Base-by-base conservation (phyloP, 208 protist species). In the Trypanosomatidae sp. region DNA sequence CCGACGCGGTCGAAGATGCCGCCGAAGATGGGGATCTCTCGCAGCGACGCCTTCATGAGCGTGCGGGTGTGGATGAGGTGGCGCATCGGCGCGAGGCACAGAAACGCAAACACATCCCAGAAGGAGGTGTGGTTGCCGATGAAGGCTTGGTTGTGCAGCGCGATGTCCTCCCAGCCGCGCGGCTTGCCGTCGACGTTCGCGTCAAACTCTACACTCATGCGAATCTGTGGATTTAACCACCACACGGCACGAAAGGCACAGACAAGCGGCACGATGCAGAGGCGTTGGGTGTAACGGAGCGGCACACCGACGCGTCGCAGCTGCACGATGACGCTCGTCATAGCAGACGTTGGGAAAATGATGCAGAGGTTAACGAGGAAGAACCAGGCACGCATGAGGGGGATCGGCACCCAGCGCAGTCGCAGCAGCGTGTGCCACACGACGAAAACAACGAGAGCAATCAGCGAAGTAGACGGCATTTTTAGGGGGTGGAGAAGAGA, bases 81-180 rank as follows among this genome's bases (percentile, higher is more conserved):
- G n/a, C n/a, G n/a, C n/a, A n/a, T n/a, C n/a, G n/a, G n/a, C n/a
- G n/a, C n/a, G n/a, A n/a, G n/a, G n/a, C n/a, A n/a, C n/a, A n/a
- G n/a, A n/a, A n/a, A n/a, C n/a, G n/a, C n/a, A n/a, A n/a, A n/a
- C n/a, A n/a, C n/a, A n/a, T n/a, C n/a, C 80, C 88, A 90, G 73
- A 87, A 90, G 55, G 87, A 92, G 52, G 82, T 77, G 83, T 92
- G 87, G 66, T 92, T 92, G 60, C 87, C 67, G 19, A 86, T 62
- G 13, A 85, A 72, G 7, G 79, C 80, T 6, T 44, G 33, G 41
- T 71, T 33, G 62, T 74, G 43, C 33, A 67, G 55, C 0, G 28
- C 68, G 25, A 87, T 53, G 50, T 80, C 69, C 10, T 55, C 13
- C 71, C 76, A 71, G 12, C 50, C 58, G 2, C 47, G 59, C 7